Evolutionary conservation across 2,329 filamentous ascomycete genomes (phyloP), one percentile per base, ranked within the genome.

Genomic region (Leptographium lundbergii): DNA sequence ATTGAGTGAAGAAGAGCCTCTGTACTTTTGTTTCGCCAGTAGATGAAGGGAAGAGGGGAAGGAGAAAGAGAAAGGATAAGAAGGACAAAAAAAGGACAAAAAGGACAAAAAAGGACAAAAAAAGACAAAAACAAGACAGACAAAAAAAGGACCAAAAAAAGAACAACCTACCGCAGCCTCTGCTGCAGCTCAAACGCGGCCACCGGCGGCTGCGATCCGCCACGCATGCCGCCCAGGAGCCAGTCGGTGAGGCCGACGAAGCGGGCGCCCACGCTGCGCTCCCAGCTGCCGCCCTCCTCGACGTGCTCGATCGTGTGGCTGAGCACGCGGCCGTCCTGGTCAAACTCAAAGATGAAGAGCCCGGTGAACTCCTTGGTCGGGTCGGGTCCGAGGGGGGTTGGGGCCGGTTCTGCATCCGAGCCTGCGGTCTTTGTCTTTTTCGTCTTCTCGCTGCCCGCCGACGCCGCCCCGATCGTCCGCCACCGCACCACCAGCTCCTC

Each of bases 241-340:
- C 94, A 97, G 70, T 99, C 94, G 19, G 94, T 96, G 64, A 97
- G 75, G 17, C 88, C 91, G 19, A 97, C 90, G 24, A 99, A 88
- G 68, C 86, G 89, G 25, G 89, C 86, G 29, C 88, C 83, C n/a
- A 86, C 75, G 19, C 84, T 91, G 63, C 82, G 84, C 66, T 96
- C 91, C 84, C 87, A 95, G 61, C 89, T 84, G 47, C 86, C 83
- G 19, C 86, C 85, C 67, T 94, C 86, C 66, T 96, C 88, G 1
- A 89, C 88, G 73, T 95, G 89, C 73, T 99, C 94, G 67, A 99
- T 97, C 0, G 89, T 95, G 71, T 97, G 94, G 65, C 84, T 90
- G 54, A 88, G 73, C 42, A 99, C 84, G 63, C 90, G 80, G 1
- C 94, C 94, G 66, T 95, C 81, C 54, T 84, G 79, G 68, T 97